Conservation (phyloP, 2,329 filamentous ascomycete genomes). For the Sporothrix humicola region DNA sequence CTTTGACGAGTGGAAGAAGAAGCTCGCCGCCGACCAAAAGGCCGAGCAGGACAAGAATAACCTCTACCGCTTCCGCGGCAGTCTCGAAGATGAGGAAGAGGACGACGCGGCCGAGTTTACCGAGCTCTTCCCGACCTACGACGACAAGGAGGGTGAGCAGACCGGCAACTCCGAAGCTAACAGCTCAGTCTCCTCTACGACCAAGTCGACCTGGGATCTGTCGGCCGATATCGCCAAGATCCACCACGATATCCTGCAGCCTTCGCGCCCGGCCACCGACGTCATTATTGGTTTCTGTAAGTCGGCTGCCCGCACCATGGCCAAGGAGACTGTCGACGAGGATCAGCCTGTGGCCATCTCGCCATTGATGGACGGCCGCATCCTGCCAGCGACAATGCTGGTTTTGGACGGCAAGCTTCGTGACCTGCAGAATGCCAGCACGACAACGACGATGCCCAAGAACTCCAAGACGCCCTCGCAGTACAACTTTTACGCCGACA, state of each 20-base stretch:
- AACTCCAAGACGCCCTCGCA: constrained; percentile 38
- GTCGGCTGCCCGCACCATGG: constrained; percentile 50
- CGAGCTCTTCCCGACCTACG: constrained; percentile 80
- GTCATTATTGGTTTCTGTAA: constrained; percentile 55
- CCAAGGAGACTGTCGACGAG: constrained; percentile 39
- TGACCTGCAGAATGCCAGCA: constrained; percentile 30
- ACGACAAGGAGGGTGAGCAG: constrained; percentile 46
- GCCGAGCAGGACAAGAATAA: constrained; percentile 75
- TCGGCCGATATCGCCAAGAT: constrained; percentile 66
- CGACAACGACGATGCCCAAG: constrained; percentile 42
- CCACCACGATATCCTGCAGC: constrained; percentile 62
- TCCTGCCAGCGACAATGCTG: constrained; percentile 71
- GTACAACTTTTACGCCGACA: constrained; percentile 90
- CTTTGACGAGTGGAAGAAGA: constrained; percentile 80
- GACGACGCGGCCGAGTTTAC: constrained; percentile 75
- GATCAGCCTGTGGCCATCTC: constrained; percentile 39
- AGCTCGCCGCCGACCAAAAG: constrained; percentile 76
- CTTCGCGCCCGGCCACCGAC: constrained; percentile 48
- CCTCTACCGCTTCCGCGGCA: constrained; percentile 83
- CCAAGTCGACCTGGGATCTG: constrained; percentile 54
- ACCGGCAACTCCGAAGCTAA: neutral
- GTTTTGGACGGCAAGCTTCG: constrained; percentile 65
- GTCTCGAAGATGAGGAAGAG: constrained; percentile 76
- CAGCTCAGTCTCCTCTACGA: neutral
- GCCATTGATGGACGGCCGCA: constrained; percentile 53